These are phyloP conservation scores for Arabis hirsuta DNA, from an alignment of 345 rosid species.

Conservation along the genomic window DNA sequence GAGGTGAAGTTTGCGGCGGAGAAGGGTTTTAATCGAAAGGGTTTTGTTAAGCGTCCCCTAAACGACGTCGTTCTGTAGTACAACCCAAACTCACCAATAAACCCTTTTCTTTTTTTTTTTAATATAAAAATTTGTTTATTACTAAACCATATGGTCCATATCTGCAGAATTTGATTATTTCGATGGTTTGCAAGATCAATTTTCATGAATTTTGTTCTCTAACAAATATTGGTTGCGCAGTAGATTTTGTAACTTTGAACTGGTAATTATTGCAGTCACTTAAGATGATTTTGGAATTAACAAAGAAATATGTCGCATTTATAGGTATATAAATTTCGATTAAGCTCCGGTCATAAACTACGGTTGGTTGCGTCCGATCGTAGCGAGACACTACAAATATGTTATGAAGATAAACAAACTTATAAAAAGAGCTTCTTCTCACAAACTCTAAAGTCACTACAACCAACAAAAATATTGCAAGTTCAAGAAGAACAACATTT, in stretches of 20 bases:
- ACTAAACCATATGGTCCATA: no score
- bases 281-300: no score
- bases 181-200: no score
- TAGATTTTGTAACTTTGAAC: neutral
- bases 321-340: no score
- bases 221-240: neutral
- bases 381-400: neutral
- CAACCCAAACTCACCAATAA: no score
- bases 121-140: no score
- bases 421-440: slow-evolving; percentile 33
- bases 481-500: slow-evolving; percentile 24
- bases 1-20: slow-evolving; percentile 38
- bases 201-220: neutral
- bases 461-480: slow-evolving; percentile 29
- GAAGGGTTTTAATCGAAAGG: slow-evolving; percentile 33
- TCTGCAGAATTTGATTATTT: no score
- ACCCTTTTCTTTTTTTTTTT: no score
- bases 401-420: slow-evolving; percentile 5
- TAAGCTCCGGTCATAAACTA: neutral
- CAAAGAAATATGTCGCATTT: no score
- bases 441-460: slow-evolving; percentile 29
- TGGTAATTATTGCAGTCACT: no score
- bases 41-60: neutral
- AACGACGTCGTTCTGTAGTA: slow-evolving; percentile 3
- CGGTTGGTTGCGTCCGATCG: neutral